A percentile compares a stretch with the other conserved stretches of the same genome.
Evolutionary conservation across 78 protist genomes (phyloP).

Genomic region (Dictyostelium purpureum): DNA sequence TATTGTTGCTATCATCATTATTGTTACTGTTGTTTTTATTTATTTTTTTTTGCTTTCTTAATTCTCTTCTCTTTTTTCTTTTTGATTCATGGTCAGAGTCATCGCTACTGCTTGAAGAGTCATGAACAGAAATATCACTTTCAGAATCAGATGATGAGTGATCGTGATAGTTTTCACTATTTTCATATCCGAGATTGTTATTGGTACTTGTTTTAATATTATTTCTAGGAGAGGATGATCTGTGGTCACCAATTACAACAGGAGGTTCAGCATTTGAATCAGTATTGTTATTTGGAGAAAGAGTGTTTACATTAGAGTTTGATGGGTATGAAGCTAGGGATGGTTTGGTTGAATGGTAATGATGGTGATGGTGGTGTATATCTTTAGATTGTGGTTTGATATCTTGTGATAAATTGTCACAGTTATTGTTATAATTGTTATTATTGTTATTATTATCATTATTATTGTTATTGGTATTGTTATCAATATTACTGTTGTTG

Average conservation of each 20-base stretch:
- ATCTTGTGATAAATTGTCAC: not conserved
- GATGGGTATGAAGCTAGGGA: not conserved
- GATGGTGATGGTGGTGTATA: not conserved
- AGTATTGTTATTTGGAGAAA: not conserved
- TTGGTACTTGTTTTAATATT: not conserved
- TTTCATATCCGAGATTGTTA: not conserved
- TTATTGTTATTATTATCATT: not conserved
- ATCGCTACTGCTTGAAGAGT: conserved; percentile 8
- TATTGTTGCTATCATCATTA: not conserved
- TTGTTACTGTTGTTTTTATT: not conserved
- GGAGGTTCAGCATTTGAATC: not conserved
- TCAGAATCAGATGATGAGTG: not conserved
- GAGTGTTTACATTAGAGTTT: not conserved
- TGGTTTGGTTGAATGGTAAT: not conserved
- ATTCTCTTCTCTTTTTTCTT: not conserved
- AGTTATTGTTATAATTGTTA: not conserved
- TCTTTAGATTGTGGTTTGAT: not conserved
- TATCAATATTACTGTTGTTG: not conserved
- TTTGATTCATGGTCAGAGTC: not conserved
- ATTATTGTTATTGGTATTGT: not conserved
- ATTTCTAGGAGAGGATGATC: conserved; percentile 1
- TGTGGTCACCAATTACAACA: conserved; percentile 9
- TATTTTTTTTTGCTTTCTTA: not conserved
- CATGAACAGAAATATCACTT: not conserved
- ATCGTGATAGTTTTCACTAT: not conserved